phyloP scores from a whole-genome alignment of 371 early-diverging fungal genomes.

The Apophysomyces sp. region DNA sequence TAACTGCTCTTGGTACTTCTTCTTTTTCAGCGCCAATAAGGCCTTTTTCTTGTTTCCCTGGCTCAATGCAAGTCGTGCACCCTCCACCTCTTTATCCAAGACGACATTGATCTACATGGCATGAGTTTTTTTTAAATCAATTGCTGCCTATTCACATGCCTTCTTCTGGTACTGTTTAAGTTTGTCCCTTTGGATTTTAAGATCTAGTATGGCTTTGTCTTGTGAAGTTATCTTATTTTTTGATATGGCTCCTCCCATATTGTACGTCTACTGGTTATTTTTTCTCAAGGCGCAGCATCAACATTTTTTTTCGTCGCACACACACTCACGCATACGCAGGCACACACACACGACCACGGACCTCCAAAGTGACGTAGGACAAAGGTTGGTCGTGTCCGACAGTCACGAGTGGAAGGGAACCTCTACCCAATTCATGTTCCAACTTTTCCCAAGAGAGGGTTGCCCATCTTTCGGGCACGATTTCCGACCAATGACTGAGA shows the following conservation, averaged over 20 bases:
- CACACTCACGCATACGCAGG: background rate
- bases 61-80: constrained; percentile 62
- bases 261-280: background rate
- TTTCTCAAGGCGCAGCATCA: constrained; percentile 1
- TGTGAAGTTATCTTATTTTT: constrained; percentile 73
- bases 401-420: too few relatives aligned
- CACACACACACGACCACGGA: too few relatives aligned
- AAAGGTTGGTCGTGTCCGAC: too few relatives aligned
- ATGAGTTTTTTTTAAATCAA: background rate
- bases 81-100: constrained; percentile 61
- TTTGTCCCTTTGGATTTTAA: constrained; percentile 94
- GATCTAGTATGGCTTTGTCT: constrained; percentile 91
- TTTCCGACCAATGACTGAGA: too few relatives aligned
- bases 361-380: too few relatives aligned
- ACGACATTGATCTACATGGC: constrained; percentile 59
- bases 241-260: constrained; percentile 56
- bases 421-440: too few relatives aligned
- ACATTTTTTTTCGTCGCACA: background rate
- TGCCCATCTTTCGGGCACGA: too few relatives aligned
- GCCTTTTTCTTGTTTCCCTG: constrained; percentile 82
- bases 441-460: too few relatives aligned
- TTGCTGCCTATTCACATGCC: constrained; percentile 37
- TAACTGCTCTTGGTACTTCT: constrained; percentile 92
- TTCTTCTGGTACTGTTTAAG: constrained; percentile 88
- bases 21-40: constrained; percentile 87